Percentiles rank a stretch among this genome's conserved stretches.
These are phyloP conservation scores for Cladophialophora immunda DNA, from an alignment of 2,329 filamentous ascomycete genomes.

Conservation along the genomic window DNA sequence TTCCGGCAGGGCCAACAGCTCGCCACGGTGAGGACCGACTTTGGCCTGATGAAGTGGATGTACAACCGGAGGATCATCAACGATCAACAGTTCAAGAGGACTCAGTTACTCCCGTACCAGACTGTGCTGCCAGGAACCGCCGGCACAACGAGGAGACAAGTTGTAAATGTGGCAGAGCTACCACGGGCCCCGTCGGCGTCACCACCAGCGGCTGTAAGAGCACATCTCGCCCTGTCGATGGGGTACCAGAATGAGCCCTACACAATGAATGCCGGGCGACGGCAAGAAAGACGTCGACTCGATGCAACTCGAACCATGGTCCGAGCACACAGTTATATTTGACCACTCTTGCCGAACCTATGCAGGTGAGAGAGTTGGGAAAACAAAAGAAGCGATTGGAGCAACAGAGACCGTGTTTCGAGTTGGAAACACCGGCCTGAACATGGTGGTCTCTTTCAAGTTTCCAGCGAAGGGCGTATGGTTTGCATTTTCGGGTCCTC, in stretches of 20 bases:
- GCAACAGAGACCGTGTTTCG: neutral
- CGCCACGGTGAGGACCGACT: conserved; percentile 51
- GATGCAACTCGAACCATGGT: conserved; percentile 37
- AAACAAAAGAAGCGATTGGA: neutral
- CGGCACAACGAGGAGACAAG: conserved; percentile 22
- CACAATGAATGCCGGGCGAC: conserved; percentile 36
- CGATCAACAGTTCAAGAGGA: conserved; percentile 53
- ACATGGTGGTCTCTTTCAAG: neutral
- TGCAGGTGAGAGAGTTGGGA: neutral
- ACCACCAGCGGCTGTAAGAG: conserved; percentile 27
- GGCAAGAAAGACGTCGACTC: conserved; percentile 39
- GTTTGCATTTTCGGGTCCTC: neutral
- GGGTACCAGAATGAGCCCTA: conserved; percentile 37
- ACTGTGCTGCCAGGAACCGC: conserved; percentile 30
- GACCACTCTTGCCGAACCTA: conserved; percentile 7
- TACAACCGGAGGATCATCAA: conserved; percentile 53
- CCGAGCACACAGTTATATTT: conserved; percentile 34
- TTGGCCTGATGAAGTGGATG: conserved; percentile 56
- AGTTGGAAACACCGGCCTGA: neutral
- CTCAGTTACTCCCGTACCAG: conserved; percentile 52
- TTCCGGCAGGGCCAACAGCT: conserved; percentile 52
- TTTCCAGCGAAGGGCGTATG: neutral
- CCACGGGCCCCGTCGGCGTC: conserved; percentile 35
- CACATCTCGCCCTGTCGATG: conserved; percentile 32
- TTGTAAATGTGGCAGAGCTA: conserved; percentile 18